Evolutionary conservation across 2,329 filamentous ascomycete genomes (phyloP).

Genomic region (Penicillium sp.): DNA sequence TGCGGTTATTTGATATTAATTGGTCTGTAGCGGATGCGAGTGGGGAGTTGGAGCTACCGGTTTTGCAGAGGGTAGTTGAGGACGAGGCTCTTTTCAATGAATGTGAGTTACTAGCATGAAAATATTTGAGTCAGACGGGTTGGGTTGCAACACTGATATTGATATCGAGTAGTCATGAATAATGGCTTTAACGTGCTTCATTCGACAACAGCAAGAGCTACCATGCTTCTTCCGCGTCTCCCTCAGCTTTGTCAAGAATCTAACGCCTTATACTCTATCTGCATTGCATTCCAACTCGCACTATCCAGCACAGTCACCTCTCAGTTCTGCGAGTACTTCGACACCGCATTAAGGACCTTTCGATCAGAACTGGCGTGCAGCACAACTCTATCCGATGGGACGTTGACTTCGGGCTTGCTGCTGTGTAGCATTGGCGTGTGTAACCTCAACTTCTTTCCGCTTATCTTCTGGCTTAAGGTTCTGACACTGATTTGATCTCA

Average conservation of each 20-base stretch:
- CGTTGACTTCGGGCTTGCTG: conserved; percentile 30
- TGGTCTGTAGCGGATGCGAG: background rate
- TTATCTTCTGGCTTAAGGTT: background rate
- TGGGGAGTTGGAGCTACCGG: background rate
- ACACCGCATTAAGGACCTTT: conserved; percentile 27
- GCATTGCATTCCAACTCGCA: conserved; percentile 30
- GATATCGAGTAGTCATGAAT: conserved; percentile 21
- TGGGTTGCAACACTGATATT: background rate
- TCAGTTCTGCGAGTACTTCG: conserved; percentile 31
- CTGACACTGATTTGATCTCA: conserved; percentile 10
- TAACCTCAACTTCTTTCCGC: conserved; percentile 1
- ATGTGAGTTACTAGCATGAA: conserved; percentile 16
- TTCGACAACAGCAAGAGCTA: conserved; percentile 25
- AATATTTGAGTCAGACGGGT: too few species aligned
- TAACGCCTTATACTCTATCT: conserved; percentile 29
- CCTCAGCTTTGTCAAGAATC: conserved; percentile 26
- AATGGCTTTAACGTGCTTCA: conserved; percentile 30
- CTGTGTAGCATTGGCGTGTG: conserved; percentile 34
- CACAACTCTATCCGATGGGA: conserved; percentile 27
- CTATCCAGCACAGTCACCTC: conserved; percentile 12
- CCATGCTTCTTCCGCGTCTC: conserved; percentile 19
- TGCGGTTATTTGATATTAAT: background rate
- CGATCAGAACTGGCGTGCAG: conserved; percentile 27
- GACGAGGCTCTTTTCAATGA: conserved; percentile 24
- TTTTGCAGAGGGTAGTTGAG: background rate